These are phyloP conservation scores for Gossypium herbaceum DNA, from an alignment of 345 rosid species.

Conservation along the genomic window DNA sequence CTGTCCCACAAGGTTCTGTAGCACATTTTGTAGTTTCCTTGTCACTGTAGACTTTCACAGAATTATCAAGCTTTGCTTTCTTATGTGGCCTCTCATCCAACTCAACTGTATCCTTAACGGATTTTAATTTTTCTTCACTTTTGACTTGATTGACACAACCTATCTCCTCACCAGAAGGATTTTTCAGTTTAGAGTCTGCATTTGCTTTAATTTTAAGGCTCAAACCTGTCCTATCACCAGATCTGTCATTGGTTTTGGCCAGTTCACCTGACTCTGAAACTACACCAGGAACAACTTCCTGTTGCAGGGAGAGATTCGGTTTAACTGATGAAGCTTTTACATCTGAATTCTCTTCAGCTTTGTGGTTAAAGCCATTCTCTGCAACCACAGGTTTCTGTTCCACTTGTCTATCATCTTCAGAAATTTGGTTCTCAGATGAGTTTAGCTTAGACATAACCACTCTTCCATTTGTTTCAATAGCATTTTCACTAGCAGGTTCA, in stretches of 20 bases:
- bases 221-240: background rate
- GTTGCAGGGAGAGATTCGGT: constrained; percentile 17
- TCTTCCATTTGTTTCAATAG: constrained; percentile 9
- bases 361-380: constrained; percentile 10
- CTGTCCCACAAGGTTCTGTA: constrained; percentile 23
- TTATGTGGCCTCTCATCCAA: constrained; percentile 43
- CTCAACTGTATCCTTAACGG: constrained; percentile 26
- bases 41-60: constrained; percentile 23
- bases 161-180: constrained; percentile 14
- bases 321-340: constrained; percentile 15
- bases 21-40: constrained; percentile 23
- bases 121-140: constrained; percentile 32
- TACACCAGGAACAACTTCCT: constrained; percentile 19
- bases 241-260: constrained; percentile 9
- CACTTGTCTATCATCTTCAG: background rate
- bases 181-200: constrained; percentile 17
- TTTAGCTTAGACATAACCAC: constrained; percentile 15
- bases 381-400: constrained; percentile 15
- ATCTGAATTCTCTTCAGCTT: constrained; percentile 22
- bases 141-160: constrained; percentile 19
- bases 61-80: constrained; percentile 44
- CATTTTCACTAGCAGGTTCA: constrained; percentile 21
- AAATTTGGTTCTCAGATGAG: constrained; percentile 9
- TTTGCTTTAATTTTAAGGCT: constrained; percentile 18
- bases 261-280: background rate